Base-by-base conservation (phyloP, 2,329 filamentous ascomycete species). In the Talaromyces funiculosus region DNA sequence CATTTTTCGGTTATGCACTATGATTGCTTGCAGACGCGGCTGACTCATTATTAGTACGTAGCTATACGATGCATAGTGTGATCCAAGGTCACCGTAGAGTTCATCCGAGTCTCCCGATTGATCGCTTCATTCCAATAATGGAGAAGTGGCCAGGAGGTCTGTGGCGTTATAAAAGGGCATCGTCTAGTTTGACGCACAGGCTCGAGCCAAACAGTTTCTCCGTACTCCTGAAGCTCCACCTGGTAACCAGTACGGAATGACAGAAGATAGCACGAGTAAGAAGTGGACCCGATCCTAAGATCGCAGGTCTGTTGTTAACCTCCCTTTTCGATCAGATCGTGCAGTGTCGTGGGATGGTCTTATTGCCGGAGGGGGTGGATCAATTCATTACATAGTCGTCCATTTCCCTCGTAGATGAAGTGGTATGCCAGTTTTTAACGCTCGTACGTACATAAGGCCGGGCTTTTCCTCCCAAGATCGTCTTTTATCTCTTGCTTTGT, bases 191-290 rank as follows among this genome's bases (percentile, higher is more conserved):
- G 3, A 35, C 29, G 31, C 20, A 12, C 8, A 9, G 2, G 5
- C 18, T 40, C 51, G 35, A 38, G 4, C 18, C 51, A 18, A 53
- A 40, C 51, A 26, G 35, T 40, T 54, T 54, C 24, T 38, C 35
- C 35, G 51, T 26, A 9, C 14, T 20, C 7, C 20, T 33, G 29
- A 33, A 49, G 18, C 29, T 51, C 47, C 47, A 7, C 43, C 43
- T 49, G 55, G 55, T 57, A 57, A 49, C 55, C 55, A 57, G 55
- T 57, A 22, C 14, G 22, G 16, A 57, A 37, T 24, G 35, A 38
- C 35, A 22, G n/a, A 49, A 18, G 26, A 37, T n/a, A 38, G 31
- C 20, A 57, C 18, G 54, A 55, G 40, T 20, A n/a, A 26, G 3
- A 26, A 20, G 55, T 57, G 42, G 55, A 49, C 20, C 42, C n/a